Conservation (phyloP, 2,329 filamentous ascomycete genomes). For the Camptophora hylomeconis region DNA sequence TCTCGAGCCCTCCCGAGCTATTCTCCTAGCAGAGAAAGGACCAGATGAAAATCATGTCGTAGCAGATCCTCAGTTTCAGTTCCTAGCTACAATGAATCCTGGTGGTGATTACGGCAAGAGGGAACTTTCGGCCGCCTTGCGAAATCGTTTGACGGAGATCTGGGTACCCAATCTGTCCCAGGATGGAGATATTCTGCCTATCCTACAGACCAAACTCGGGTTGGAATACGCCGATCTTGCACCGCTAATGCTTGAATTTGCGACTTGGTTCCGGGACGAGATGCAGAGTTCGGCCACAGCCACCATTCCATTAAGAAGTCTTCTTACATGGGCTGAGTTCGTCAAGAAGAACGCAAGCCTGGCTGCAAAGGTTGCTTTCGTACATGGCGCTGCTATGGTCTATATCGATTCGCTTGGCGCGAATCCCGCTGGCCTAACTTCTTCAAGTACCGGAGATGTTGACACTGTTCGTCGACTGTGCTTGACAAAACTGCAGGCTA, state of each 20-base stretch:
- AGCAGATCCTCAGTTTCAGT: slow-evolving; percentile 72
- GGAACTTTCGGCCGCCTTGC: slow-evolving; percentile 83
- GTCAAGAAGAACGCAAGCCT: slow-evolving; percentile 53
- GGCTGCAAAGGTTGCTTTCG: slow-evolving; percentile 38
- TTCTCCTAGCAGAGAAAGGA: slow-evolving; percentile 89
- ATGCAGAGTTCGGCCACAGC: slow-evolving; percentile 64
- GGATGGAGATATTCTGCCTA: slow-evolving; percentile 73
- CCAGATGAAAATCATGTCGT: slow-evolving; percentile 67
- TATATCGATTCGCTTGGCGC: slow-evolving; percentile 93
- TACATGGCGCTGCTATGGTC: slow-evolving; percentile 88
- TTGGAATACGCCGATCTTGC: slow-evolving; percentile 45
- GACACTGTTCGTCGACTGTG: slow-evolving; percentile 60
- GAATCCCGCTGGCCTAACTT: slow-evolving; percentile 78
- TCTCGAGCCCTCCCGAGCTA: slow-evolving; percentile 71
- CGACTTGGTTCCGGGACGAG: slow-evolving; percentile 77
- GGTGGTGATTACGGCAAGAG: slow-evolving; percentile 98
- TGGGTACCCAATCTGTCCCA: slow-evolving; percentile 89
- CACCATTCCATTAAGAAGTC: slow-evolving; percentile 79
- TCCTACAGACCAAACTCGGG: slow-evolving; percentile 63
- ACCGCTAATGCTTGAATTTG: slow-evolving; percentile 65
- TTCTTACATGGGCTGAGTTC: slow-evolving; percentile 87
- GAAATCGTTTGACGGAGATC: slow-evolving; percentile 96
- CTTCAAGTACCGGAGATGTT: slow-evolving; percentile 57
- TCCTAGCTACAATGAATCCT: slow-evolving; percentile 97
- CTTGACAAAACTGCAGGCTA: slow-evolving; percentile 54